Evolutionary conservation across 2,329 filamentous ascomycete species (phyloP).

Genomic region (Hypoxylon sp.): DNA sequence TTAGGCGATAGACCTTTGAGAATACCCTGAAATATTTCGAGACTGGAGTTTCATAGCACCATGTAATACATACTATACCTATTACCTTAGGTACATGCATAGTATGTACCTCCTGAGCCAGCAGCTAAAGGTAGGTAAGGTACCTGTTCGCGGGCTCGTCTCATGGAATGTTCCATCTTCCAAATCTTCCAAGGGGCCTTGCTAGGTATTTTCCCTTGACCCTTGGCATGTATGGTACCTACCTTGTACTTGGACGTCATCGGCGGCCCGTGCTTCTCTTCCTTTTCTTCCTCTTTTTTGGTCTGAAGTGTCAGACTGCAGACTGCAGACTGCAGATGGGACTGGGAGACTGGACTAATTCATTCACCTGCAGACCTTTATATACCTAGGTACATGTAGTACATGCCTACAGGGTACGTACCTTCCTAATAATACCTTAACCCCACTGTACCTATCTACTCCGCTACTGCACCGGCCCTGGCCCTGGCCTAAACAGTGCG

Average conservation of each 20-base stretch:
- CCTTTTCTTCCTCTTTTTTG: slow-evolving; percentile 4
- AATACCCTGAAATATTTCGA: slow-evolving; percentile 3
- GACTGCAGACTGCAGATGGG: neutral
- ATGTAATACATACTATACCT: too few relatives aligned
- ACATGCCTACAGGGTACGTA: neutral
- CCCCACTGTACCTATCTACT: too few relatives aligned
- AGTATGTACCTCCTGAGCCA: neutral
- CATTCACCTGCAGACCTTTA: neutral
- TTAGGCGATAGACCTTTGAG: neutral
- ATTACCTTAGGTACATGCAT: neutral
- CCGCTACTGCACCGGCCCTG: too few relatives aligned
- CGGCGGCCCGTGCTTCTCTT: slow-evolving; percentile 10
- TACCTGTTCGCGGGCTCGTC: neutral
- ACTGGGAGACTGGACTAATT: neutral
- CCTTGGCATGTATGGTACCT: neutral
- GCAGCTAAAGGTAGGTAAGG: neutral
- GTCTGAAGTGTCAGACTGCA: neutral
- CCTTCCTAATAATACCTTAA: too few relatives aligned
- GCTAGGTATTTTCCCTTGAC: neutral
- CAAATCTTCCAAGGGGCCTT: slow-evolving; percentile 5
- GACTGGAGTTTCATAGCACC: too few relatives aligned
- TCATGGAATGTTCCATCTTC: slow-evolving; percentile 10
- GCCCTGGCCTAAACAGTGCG: too few relatives aligned
- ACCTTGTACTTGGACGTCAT: slow-evolving; percentile 22
- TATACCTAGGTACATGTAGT: too few relatives aligned